Percentiles rank a stretch among this genome's conserved stretches.
Conservation (phyloP, 2,329 filamentous ascomycete genomes). For the Botryotinia narcissicola region DNA sequence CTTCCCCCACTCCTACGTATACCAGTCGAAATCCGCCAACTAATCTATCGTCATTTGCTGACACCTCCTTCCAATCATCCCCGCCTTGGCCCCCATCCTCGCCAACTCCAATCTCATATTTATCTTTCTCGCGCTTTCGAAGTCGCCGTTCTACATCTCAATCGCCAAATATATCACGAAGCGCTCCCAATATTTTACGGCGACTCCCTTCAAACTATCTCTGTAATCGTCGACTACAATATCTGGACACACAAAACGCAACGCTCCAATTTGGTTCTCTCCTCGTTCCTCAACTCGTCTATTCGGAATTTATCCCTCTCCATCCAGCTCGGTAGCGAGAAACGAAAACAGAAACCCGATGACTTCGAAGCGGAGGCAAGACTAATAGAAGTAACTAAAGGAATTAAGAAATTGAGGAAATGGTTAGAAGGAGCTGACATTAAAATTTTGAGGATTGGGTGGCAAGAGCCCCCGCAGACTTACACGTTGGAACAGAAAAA, state of each 20-base stretch:
- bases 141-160: slow-evolving; percentile 28
- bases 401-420: slow-evolving; percentile 42
- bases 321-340: slow-evolving; percentile 33
- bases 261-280: slow-evolving; percentile 31
- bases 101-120: slow-evolving; percentile 33
- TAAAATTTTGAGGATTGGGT: slow-evolving; percentile 29
- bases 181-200: slow-evolving; percentile 34
- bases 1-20: slow-evolving; percentile 28
- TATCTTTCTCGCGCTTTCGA: slow-evolving; percentile 31
- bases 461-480: slow-evolving; percentile 36
- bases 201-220: slow-evolving; percentile 26
- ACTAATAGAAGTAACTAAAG: slow-evolving; percentile 73
- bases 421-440: slow-evolving; percentile 33
- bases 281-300: slow-evolving; percentile 27
- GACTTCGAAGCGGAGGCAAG: slow-evolving; percentile 50
- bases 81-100: slow-evolving; percentile 32
- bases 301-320: slow-evolving; percentile 32
- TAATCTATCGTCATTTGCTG: slow-evolving; percentile 30
- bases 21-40: slow-evolving; percentile 31
- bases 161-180: slow-evolving; percentile 31
- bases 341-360: slow-evolving; percentile 39
- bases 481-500: slow-evolving; percentile 35
- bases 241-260: slow-evolving; percentile 34
- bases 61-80: slow-evolving; percentile 24
- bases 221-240: slow-evolving; percentile 32